Evolutionary conservation across 495 filamentous ascomycete species (phyloP).

Genomic region (Rhizodiscina lignyota): DNA sequence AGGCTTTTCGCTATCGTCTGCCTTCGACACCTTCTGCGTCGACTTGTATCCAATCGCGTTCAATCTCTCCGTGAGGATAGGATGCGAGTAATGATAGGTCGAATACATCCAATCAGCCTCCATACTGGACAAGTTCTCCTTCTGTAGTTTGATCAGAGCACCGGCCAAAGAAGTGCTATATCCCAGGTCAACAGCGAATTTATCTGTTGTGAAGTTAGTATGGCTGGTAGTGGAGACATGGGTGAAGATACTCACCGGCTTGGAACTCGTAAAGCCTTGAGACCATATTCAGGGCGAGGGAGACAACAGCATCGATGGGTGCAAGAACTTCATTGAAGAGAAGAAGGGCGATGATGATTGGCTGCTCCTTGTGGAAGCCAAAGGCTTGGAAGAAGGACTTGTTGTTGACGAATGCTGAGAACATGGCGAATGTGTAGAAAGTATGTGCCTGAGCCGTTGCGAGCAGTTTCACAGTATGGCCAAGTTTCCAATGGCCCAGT

Average conservation of each 20-base stretch:
- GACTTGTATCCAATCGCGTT: constrained; percentile 75
- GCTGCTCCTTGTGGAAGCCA: constrained; percentile 69
- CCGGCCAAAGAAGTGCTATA: constrained; percentile 71
- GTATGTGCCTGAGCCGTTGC: constrained; percentile 65
- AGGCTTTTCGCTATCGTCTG: constrained; percentile 32
- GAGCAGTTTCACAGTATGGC: constrained; percentile 86
- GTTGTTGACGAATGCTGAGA: constrained; percentile 96
- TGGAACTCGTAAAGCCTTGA: constrained; percentile 90
- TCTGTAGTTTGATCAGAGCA: constrained; percentile 90
- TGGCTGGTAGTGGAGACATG: not conserved
- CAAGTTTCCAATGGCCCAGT: constrained; percentile 89
- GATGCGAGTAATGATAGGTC: constrained; percentile 95
- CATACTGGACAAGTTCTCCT: constrained; percentile 96
- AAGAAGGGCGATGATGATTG: constrained; percentile 91
- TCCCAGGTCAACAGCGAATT: constrained; percentile 72
- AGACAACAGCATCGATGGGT: constrained; percentile 81
- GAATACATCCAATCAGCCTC: constrained; percentile 97
- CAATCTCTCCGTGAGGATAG: constrained; percentile 83
- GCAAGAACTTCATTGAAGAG: constrained; percentile 88
- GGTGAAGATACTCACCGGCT: constrained; percentile 43
- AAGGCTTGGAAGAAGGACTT: constrained; percentile 76
- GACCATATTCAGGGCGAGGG: constrained; percentile 89
- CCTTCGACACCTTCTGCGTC: constrained; percentile 32
- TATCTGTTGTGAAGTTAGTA: constrained; percentile 27
- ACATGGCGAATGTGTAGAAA: constrained; percentile 91